phyloP scores from a whole-genome alignment of 2,329 filamentous ascomycete genomes.

The Penicillium sp. region DNA sequence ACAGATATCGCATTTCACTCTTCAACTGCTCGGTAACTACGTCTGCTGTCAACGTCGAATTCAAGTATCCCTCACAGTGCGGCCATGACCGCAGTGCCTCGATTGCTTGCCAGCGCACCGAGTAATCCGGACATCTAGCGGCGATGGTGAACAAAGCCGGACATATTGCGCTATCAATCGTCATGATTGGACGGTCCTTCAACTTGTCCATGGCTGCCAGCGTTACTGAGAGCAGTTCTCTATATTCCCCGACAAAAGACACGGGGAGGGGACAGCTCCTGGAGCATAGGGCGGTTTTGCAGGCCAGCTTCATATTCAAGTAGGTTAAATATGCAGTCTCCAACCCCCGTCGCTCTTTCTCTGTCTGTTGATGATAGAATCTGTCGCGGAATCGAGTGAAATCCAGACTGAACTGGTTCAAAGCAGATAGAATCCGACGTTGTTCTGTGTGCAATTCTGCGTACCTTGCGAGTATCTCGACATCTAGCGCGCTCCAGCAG shows the following conservation, averaged over 20 bases:
- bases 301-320: not conserved
- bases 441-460: slow-evolving; percentile 6
- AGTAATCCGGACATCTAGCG: slow-evolving; percentile 34
- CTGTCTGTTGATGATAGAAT: not conserved
- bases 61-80: slow-evolving; percentile 43
- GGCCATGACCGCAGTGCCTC: slow-evolving; percentile 31
- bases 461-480: slow-evolving; percentile 15
- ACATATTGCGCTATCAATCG: slow-evolving; percentile 38
- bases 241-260: not conserved
- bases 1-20: slow-evolving; percentile 22
- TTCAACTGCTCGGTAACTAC: slow-evolving; percentile 31
- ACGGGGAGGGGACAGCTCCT: not conserved
- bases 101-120: slow-evolving; percentile 34
- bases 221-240: slow-evolving; percentile 2
- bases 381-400: not conserved
- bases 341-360: not conserved
- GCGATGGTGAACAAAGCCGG: slow-evolving; percentile 39
- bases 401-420: not conserved
- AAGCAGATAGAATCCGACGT: not conserved
- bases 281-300: not conserved
- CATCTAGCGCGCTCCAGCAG: not conserved
- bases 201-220: slow-evolving; percentile 13
- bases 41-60: slow-evolving; percentile 34
- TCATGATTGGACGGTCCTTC: slow-evolving; percentile 20
- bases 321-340: not conserved